Evolutionary conservation across 169 alveolate species (phyloP).

Genomic region (Eimeria necatrix): DNA sequence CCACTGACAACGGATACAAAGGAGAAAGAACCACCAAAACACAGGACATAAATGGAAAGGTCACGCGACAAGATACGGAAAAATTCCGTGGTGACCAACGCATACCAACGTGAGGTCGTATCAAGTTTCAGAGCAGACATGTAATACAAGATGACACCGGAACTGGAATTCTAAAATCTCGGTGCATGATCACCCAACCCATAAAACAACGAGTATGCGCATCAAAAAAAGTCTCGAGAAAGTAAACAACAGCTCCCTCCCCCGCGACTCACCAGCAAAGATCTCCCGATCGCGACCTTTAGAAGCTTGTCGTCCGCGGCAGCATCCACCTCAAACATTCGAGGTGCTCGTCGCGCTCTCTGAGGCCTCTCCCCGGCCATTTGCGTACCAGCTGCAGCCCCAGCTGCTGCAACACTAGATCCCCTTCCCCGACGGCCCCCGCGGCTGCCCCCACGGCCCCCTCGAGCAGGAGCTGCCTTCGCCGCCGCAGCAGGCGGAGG

Average conservation of each 20-base stretch:
- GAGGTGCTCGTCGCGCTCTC: slow-evolving; percentile 75
- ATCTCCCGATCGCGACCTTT: slow-evolving; percentile 87
- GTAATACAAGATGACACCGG: not conserved
- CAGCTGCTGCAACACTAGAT: slow-evolving; percentile 2
- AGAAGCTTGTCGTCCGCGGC: slow-evolving; percentile 72
- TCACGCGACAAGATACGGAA: not conserved
- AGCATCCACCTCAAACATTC: slow-evolving; percentile 73
- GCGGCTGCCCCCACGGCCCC: slow-evolving; percentile 25
- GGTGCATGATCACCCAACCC: too few relatives aligned
- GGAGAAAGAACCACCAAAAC: too few relatives aligned
- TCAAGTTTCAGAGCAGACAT: not conserved
- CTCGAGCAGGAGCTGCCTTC: slow-evolving; percentile 14
- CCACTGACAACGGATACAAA: too few relatives aligned
- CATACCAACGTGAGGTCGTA: not conserved
- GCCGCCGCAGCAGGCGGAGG: not conserved
- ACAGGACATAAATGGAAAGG: too few relatives aligned
- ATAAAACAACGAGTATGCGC: not conserved
- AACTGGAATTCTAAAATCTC: too few relatives aligned
- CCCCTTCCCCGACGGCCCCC: slow-evolving; percentile 57
- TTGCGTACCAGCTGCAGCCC: slow-evolving; percentile 34
- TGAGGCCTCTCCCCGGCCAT: slow-evolving; percentile 74
- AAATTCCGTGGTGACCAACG: not conserved
- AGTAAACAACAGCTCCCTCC: not conserved
- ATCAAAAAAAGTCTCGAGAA: not conserved
- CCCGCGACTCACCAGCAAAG: slow-evolving; percentile 83